Base-by-base conservation (phyloP, 306 rosid genomes). In the Psophocarpus tetragonolobus region DNA sequence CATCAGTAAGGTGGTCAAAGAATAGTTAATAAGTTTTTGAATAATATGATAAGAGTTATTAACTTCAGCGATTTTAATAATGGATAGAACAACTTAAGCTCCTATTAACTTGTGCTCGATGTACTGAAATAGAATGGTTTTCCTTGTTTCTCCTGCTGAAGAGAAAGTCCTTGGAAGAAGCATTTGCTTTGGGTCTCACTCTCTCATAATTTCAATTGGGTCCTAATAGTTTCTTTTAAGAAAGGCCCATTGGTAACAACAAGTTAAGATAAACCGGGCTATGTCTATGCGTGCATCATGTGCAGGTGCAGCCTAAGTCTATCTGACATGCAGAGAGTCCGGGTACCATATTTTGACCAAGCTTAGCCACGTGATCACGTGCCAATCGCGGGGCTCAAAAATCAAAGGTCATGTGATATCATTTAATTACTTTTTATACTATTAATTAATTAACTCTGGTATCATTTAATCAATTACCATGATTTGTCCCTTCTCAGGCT, bases 341-440 rank as follows among this genome's bases (percentile, higher is more conserved):
- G 36, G 72, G 48, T 48, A 7, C 71, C 71, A 61, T 29, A 61
- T 17, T 62, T 66, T 82, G 76, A 73, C 76, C 80, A 57, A 58
- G 61, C 36, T 58, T 14, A 23, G 78, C 72, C 87, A 81, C 86
- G 85, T 87, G 83, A 48, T 77, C 87, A 87, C 82, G 86, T 84
- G 87, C 33, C 42, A 21, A 26, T 77, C 78, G 66, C 56, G 75
- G 61, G 57, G 69, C 76, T 76, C 86, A 38, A 66, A 73, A 21
- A 29, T 13, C 71, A n/a, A 87, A 69, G 63, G 64, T 42, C 73
- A 64, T 71, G 82, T 75, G 82, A 65, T 8, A 17, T 42, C 39
- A 29, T 32, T 45, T 72, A 14, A 36, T 54, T 32, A 66, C 30
- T 45, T 68, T 4, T 80, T 61, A 26, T 68, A 30, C 66, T 36